Evolutionary conservation across 2,329 filamentous ascomycete genomes (phyloP).

Genomic region (Orbilia oligospora): DNA sequence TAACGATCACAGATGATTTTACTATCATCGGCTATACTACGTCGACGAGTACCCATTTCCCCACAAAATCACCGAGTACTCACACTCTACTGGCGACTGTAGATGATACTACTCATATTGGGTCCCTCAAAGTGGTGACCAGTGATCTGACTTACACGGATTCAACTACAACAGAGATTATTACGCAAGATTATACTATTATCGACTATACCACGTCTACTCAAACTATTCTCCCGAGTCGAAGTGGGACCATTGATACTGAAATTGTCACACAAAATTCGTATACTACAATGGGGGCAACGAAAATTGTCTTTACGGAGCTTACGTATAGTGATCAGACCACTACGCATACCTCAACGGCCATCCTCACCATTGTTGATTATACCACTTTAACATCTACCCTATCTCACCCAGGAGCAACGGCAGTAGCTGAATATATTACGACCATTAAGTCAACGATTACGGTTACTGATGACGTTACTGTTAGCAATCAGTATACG

Average conservation of each 20-base stretch:
- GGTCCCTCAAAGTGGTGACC: slow-evolving; percentile 3
- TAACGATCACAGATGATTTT: no score
- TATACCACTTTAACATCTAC: slow-evolving; percentile 26
- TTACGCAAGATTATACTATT: slow-evolving; percentile 18
- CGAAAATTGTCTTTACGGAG: slow-evolving; percentile 16
- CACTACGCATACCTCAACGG: slow-evolving; percentile 14
- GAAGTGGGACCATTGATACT: slow-evolving; percentile 23
- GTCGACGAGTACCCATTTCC: slow-evolving; percentile 15
- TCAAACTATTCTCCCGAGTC: neutral
- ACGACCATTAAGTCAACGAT: slow-evolving; percentile 17
- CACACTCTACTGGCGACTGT: slow-evolving; percentile 6
- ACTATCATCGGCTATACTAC: slow-evolving; percentile 33
- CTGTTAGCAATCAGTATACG: slow-evolving; percentile 15
- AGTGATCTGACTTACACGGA: slow-evolving; percentile 18
- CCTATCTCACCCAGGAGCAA: neutral
- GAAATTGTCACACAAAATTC: slow-evolving; percentile 1
- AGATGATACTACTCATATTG: slow-evolving; percentile 1
- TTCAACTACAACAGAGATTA: neutral
- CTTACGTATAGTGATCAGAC: slow-evolving; percentile 31
- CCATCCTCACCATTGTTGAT: slow-evolving; percentile 22
- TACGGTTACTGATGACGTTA: slow-evolving; percentile 28
- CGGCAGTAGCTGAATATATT: neutral
- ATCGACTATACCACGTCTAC: slow-evolving; percentile 18
- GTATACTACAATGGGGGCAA: slow-evolving; percentile 11
- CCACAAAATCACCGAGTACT: neutral